Evolutionary conservation across 2,329 filamentous ascomycete species (phyloP).

Genomic region (Scedosporium dehoogii): DNA sequence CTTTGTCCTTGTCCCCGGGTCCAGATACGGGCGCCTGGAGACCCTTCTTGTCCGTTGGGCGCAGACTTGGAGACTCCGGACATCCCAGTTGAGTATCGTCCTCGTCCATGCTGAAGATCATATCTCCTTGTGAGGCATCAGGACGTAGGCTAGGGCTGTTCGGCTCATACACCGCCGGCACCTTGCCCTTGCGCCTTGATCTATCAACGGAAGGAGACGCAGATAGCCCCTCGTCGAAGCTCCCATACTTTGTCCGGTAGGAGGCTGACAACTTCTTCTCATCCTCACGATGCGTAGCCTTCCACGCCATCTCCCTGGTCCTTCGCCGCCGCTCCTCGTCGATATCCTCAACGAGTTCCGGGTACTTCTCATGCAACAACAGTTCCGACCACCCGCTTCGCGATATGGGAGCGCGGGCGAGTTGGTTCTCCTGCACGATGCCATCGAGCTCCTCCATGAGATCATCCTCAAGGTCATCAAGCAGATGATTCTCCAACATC

Average conservation of each 20-base stretch:
- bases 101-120: conserved; percentile 94
- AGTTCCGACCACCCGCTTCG: conserved; percentile 64
- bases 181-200: conserved; percentile 34
- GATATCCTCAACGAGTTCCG: conserved; percentile 53
- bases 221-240: conserved; percentile 50
- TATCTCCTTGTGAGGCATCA: conserved; percentile 59
- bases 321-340: conserved; percentile 59
- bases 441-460: conserved; percentile 72
- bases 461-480: conserved; percentile 78
- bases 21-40: background rate
- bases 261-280: conserved; percentile 54
- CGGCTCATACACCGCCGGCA: conserved; percentile 37
- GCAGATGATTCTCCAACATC: conserved; percentile 80
- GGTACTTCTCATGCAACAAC: conserved; percentile 53
- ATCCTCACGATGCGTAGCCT: conserved; percentile 50
- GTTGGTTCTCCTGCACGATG: conserved; percentile 73
- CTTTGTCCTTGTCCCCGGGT: background rate
- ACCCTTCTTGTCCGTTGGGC: background rate
- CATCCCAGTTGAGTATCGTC: conserved; percentile 32
- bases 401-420: conserved; percentile 65
- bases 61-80: background rate
- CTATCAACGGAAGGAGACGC: conserved; percentile 32
- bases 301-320: conserved; percentile 68
- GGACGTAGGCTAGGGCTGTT: conserved; percentile 59
- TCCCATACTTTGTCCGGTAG: conserved; percentile 49